Evolutionary conservation across 2,329 filamentous ascomycete species (phyloP).

Genomic region (Alternaria panax): DNA sequence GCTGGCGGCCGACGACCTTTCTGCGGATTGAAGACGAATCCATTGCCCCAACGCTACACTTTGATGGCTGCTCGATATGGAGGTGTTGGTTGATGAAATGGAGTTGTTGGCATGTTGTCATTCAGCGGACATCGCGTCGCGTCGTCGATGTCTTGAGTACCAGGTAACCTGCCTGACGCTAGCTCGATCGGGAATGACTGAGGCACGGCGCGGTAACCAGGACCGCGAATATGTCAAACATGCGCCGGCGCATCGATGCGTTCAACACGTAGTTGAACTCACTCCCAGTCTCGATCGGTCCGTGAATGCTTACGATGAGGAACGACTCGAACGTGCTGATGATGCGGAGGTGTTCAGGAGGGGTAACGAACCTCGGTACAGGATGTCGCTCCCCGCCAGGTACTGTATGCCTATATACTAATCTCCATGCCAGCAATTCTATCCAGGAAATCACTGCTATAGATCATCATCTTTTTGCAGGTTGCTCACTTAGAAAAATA

Average conservation of each 20-base stretch:
- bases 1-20: not conserved
- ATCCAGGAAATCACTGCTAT: not conserved
- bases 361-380: conserved; percentile 24
- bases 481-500: not conserved
- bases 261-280: not conserved
- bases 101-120: not conserved
- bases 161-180: not conserved
- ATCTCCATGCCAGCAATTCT: not conserved
- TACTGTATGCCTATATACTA: not conserved
- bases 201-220: not conserved
- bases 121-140: not conserved
- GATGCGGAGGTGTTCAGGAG: conserved; percentile 10
- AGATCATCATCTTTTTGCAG: not conserved
- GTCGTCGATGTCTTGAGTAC: no score
- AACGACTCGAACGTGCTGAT: conserved; percentile 11
- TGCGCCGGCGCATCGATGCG: not conserved
- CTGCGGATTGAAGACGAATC: not conserved
- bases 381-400: not conserved
- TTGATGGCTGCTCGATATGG: not conserved
- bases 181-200: not conserved
- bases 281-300: not conserved
- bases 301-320: not conserved
- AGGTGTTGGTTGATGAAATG: not conserved
- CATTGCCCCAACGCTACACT: not conserved
- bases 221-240: not conserved